Base-by-base conservation (phyloP, 176 grass and related monocot species). In the Leersia perrieri region DNA sequence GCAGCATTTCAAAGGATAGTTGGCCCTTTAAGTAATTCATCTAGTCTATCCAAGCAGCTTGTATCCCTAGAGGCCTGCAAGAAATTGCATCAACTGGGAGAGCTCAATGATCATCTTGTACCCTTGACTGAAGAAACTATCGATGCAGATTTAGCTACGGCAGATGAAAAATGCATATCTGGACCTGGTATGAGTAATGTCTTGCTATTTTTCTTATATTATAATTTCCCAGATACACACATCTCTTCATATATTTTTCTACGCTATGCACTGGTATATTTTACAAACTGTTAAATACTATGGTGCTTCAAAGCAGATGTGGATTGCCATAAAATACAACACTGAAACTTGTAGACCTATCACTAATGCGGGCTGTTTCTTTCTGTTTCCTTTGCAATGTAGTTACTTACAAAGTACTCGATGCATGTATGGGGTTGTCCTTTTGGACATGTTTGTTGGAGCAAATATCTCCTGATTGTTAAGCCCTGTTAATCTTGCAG, bases 11-110 rank as follows among this genome's bases (percentile, higher is more conserved):
- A 92, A 79, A 94, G 64, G 73, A 80, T 98, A 70, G 83, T 87
- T 63, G 95, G 95, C 62, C 90, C 92, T 77, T 84, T 84, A 80
- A 81, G 85, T 76, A 84, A 76, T 82, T 92, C 67, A 75, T 87
- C 67, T 73, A 91, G 87, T 80, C 82, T 73, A 65, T 90, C 95
- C 73, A 98, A 92, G 81, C 90, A 92, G 70, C 90, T 94, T 90
- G 90, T 79, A 80, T 98, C 88, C 79, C 65, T 98, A 33, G 92
- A 98, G 63, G 92, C 95, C 40, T 98, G 92, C 76, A 98, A 92
- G 91, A 98, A 90, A 82, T 28, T 98, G 65, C 92, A 98, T 88
- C 68, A 94, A 62, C 84, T 92, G 64, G 83, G 92, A 73, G 90
- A 82, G 88, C 87, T 98, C 31, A 71, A 86, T 62, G 90, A 98